These are phyloP conservation scores for Prunus padus DNA, from an alignment of 306 rosid genomes.

Conservation along the genomic window DNA sequence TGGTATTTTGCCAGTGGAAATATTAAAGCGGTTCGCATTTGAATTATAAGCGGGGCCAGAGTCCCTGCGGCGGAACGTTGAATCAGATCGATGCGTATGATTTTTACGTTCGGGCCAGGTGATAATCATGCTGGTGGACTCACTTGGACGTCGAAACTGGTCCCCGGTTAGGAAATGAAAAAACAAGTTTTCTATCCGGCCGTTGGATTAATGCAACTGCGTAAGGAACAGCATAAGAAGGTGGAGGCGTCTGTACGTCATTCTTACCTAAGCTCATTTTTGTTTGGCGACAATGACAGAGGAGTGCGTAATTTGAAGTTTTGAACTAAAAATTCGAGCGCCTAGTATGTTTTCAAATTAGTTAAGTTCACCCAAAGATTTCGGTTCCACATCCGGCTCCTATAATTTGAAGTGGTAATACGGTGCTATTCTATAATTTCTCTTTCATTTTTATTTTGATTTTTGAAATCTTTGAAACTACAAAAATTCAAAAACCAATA, in stretches of 20 bases:
- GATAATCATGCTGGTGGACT: neutral
- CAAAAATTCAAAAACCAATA: neutral
- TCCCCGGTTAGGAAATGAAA: neutral
- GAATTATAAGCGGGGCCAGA: neutral
- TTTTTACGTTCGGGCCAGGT: neutral
- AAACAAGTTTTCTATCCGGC: neutral
- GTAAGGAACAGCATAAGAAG: neutral
- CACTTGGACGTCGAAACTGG: conserved; percentile 12
- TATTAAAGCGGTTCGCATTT: neutral
- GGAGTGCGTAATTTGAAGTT: neutral
- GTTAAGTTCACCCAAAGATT: too few relatives aligned
- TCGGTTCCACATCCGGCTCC: too few relatives aligned
- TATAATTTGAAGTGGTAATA: too few relatives aligned
- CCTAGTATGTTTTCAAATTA: neutral
- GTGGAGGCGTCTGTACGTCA: conserved; percentile 17
- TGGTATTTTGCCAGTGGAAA: neutral
- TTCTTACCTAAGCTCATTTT: neutral
- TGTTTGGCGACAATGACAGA: neutral
- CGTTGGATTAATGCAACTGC: neutral
- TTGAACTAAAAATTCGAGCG: conserved; percentile 17
- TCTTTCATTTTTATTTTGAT: too few relatives aligned
- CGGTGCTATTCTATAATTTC: too few relatives aligned
- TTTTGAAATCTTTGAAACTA: too few relatives aligned
- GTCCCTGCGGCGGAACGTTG: neutral
- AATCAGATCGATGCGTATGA: neutral